Evolutionary conservation across 768 basidiomycete genomes (phyloP).

Genomic region (Albatrellus ellisii): DNA sequence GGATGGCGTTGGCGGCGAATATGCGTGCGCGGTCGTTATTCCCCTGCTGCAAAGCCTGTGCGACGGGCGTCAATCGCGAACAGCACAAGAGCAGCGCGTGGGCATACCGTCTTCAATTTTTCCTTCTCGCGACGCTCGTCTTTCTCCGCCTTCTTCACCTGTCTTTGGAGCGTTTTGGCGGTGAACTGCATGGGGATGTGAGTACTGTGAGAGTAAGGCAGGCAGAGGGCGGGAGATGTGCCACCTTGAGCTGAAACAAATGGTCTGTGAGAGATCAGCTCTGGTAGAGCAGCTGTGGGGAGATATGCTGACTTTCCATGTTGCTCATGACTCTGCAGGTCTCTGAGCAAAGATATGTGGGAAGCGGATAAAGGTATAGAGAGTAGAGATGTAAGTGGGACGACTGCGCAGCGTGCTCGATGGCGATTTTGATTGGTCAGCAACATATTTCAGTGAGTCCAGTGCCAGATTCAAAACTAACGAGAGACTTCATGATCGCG

Average conservation of each 20-base stretch:
- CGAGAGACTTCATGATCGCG: no score
- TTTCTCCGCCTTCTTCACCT: slow-evolving; percentile 96
- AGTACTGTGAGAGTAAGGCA: background rate
- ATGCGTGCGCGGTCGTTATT: slow-evolving; percentile 96
- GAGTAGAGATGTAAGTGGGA: background rate
- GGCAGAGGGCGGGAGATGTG: background rate
- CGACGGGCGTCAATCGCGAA: background rate
- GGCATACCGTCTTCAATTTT: slow-evolving; percentile 79
- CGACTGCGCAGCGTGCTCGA: background rate
- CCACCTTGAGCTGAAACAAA: slow-evolving; percentile 95
- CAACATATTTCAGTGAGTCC: no score
- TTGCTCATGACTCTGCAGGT: slow-evolving; percentile 44
- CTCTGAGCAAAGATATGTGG: background rate
- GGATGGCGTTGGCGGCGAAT: slow-evolving; percentile 95
- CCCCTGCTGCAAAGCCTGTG: slow-evolving; percentile 87
- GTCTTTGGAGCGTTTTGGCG: slow-evolving; percentile 85
- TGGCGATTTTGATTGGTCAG: no score
- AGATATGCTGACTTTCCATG: slow-evolving; percentile 66
- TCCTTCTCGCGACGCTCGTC: slow-evolving; percentile 85
- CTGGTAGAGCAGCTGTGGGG: background rate
- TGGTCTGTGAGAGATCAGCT: slow-evolving; percentile 54
- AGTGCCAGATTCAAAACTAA: no score
- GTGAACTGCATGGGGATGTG: slow-evolving; percentile 61
- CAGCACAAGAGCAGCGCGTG: background rate
- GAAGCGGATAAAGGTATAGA: background rate